phyloP scores from a whole-genome alignment of 2,329 filamentous ascomycete species.

The Stemphylium vesicarium region DNA sequence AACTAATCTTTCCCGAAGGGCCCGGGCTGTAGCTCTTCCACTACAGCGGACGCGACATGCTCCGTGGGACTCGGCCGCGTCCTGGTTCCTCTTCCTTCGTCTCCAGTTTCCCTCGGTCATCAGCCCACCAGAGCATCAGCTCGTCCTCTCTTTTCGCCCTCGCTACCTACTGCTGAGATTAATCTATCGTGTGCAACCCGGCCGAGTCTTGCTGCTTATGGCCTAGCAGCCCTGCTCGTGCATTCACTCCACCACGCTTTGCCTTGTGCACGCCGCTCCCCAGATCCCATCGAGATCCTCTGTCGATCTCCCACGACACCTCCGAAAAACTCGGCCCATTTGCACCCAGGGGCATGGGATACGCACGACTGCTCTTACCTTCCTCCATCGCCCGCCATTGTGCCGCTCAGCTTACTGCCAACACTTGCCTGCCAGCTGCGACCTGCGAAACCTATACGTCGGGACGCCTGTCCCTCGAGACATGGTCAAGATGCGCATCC shows the following conservation, averaged over 20 bases:
- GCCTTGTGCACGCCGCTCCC: conserved; percentile 6
- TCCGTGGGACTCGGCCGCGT: conserved; percentile 9
- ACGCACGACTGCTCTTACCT: conserved; percentile 17
- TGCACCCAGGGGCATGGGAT: conserved; percentile 37
- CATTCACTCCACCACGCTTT: conserved; percentile 19
- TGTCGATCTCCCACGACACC: conserved; percentile 6
- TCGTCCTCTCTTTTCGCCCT: conserved; percentile 34
- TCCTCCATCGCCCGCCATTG: conserved; percentile 12
- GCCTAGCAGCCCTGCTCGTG: conserved; percentile 23
- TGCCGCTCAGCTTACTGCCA: conserved; percentile 23
- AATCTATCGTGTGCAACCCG: background rate
- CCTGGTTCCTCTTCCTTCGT: conserved; percentile 6
- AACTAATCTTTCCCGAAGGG: conserved; percentile 24
- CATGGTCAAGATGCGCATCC: conserved; percentile 73
- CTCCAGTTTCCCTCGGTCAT: conserved; percentile 3
- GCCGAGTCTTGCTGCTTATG: conserved; percentile 16
- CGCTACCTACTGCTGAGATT: conserved; percentile 4
- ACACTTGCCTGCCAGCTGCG: conserved; percentile 1
- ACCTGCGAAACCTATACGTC: background rate
- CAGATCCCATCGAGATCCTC: conserved; percentile 8
- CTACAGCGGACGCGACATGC: conserved; percentile 17
- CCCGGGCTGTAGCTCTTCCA: conserved; percentile 16
- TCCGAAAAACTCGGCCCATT: background rate
- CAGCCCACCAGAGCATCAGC: conserved; percentile 18
- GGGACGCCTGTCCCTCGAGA: conserved; percentile 5